phyloP scores from a whole-genome alignment of 2,329 filamentous ascomycete species.

The Trichoderma asperellum region DNA sequence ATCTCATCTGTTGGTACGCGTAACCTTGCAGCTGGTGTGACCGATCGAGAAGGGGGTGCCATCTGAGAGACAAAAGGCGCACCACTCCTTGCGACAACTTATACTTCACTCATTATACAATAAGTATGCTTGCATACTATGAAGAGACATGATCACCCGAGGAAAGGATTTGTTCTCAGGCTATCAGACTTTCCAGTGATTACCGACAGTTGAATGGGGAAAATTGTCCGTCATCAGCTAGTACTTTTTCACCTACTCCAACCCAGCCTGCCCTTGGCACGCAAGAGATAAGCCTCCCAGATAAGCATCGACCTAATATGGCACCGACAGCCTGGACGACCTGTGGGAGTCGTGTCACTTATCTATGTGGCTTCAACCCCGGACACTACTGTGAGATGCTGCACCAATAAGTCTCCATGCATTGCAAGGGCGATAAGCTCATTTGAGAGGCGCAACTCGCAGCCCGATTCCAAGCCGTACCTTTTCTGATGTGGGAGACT shows the following conservation, averaged over 20 bases:
- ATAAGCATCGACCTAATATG: constrained; percentile 26
- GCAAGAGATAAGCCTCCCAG: constrained; percentile 26
- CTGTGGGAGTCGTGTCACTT: constrained; percentile 28
- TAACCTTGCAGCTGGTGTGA: background rate
- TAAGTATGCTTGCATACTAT: background rate
- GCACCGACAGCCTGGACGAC: constrained; percentile 9
- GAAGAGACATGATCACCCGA: background rate
- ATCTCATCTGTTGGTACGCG: background rate
- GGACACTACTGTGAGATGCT: constrained; percentile 18
- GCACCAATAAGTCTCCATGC: constrained; percentile 20
- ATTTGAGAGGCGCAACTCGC: constrained; percentile 1
- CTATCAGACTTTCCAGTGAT: background rate
- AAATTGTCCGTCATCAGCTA: constrained; percentile 18
- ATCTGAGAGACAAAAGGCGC: background rate
- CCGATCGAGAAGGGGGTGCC: background rate
- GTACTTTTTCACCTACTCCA: background rate
- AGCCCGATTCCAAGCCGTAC: constrained; percentile 18
- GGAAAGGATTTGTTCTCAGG: background rate
- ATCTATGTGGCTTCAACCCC: constrained; percentile 27
- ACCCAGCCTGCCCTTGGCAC: background rate
- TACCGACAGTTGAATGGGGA: constrained; percentile 3
- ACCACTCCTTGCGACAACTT: background rate
- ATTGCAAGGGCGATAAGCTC: constrained; percentile 27
- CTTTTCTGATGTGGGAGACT: background rate
- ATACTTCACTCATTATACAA: background rate